These are phyloP conservation scores for Ottelia alismoides DNA, from an alignment of 106 monocot genomes.

Conservation along the genomic window DNA sequence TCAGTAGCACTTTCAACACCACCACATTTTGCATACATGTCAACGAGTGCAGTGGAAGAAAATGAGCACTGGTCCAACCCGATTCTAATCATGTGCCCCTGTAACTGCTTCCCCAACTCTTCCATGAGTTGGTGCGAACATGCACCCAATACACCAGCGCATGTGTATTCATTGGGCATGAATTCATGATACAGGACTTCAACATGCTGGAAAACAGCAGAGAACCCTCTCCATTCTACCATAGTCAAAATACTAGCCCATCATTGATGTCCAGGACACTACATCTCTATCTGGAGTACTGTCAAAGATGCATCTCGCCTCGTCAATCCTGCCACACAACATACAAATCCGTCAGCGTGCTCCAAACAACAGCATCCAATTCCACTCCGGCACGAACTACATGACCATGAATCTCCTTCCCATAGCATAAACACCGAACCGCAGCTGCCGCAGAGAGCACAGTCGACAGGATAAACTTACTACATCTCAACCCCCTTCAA, in stretches of 20 bases:
- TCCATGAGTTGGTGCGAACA: slow-evolving; percentile 25
- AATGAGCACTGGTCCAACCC: slow-evolving; percentile 22
- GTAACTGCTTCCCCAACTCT: slow-evolving; percentile 23
- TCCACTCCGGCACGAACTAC: slow-evolving; percentile 29
- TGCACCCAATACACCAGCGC: slow-evolving; percentile 29
- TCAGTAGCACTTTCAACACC: slow-evolving; percentile 20
- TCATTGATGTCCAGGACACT: slow-evolving; percentile 61
- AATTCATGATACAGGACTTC: slow-evolving; percentile 7
- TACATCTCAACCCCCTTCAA: slow-evolving; percentile 1
- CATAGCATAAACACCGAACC: slow-evolving; percentile 15
- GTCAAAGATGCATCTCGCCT: slow-evolving; percentile 37
- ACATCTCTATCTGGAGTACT: slow-evolving; percentile 27
- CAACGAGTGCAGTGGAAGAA: slow-evolving; percentile 31
- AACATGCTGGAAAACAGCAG: slow-evolving; percentile 36
- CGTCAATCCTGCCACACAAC: slow-evolving; percentile 40
- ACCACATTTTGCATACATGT: slow-evolving; percentile 65
- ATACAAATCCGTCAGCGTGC: slow-evolving; percentile 54
- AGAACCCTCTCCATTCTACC: slow-evolving; percentile 29
- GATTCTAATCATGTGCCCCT: slow-evolving; percentile 32
- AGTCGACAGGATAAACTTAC: slow-evolving; percentile 41
- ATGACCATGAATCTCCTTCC: slow-evolving; percentile 63
- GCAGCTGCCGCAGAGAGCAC: slow-evolving; percentile 36
- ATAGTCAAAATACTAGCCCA: slow-evolving; percentile 51
- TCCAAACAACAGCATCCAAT: slow-evolving; percentile 39
- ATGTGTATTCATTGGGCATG: slow-evolving; percentile 71